Conservation (phyloP, 2,329 filamentous ascomycete genomes). For the Trichoderma asperellum region DNA sequence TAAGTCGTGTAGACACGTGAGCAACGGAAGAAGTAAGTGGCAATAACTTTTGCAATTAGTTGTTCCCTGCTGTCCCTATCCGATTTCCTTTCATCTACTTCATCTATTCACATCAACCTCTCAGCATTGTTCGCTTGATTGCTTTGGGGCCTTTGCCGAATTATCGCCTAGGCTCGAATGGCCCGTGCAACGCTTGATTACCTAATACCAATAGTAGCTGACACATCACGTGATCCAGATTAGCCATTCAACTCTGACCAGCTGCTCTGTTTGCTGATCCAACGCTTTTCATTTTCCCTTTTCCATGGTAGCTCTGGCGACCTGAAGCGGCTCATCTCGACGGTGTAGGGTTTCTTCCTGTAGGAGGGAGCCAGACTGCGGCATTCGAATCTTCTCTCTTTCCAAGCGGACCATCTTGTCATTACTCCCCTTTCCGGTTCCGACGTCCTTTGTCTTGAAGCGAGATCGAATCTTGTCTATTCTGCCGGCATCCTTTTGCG, state of each 20-base stretch:
- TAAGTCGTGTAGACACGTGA: neutral
- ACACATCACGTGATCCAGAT: constrained; percentile 3
- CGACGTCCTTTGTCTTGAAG: neutral
- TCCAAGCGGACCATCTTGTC: neutral
- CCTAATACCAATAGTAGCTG: neutral
- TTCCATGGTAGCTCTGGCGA: constrained; percentile 2
- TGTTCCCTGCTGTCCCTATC: too few relatives aligned
- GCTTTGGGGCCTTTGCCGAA: neutral
- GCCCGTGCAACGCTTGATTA: constrained; percentile 12
- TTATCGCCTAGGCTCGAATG: neutral
- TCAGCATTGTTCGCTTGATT: neutral
- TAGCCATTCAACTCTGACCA: constrained; percentile 10
- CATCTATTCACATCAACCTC: neutral
- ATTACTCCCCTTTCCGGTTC: neutral
- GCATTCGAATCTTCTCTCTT: neutral
- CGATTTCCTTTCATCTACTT: too few relatives aligned
- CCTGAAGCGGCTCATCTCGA: constrained; percentile 9
- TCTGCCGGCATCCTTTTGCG: neutral
- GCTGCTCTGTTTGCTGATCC: constrained; percentile 6
- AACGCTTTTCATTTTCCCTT: constrained; percentile 4
- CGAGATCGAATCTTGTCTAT: neutral
- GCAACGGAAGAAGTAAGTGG: neutral
- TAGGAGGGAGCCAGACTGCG: neutral
- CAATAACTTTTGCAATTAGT: too few relatives aligned
- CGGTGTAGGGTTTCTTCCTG: constrained; percentile 5